These are phyloP conservation scores for Entomortierella chlamydospora DNA, from an alignment of 192 early-diverging fungal genomes.

Conservation along the genomic window DNA sequence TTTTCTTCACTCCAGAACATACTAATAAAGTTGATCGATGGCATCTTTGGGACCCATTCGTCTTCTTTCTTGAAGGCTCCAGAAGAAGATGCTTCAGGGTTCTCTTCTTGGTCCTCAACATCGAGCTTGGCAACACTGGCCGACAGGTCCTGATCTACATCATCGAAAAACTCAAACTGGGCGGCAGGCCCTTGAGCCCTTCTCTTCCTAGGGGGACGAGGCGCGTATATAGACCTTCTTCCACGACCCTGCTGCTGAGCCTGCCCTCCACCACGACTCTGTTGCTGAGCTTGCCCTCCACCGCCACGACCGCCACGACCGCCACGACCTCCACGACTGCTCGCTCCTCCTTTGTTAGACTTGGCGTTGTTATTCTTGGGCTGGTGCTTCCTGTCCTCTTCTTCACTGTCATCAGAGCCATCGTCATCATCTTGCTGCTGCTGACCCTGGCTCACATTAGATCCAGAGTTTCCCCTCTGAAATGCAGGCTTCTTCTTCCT, in stretches of 20 bases:
- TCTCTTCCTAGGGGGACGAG: slow-evolving; percentile 26
- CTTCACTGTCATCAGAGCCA: slow-evolving; percentile 12
- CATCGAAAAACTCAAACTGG: slow-evolving; percentile 44
- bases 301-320: slow-evolving; percentile 4
- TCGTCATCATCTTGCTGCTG: slow-evolving; percentile 18
- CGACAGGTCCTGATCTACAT: background rate
- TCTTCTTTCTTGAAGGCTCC: background rate
- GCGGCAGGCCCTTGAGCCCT: slow-evolving; percentile 24
- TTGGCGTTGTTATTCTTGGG: slow-evolving; percentile 3
- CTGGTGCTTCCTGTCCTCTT: slow-evolving; percentile 4
- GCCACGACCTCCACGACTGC: slow-evolving; percentile 21
- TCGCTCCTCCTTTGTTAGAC: background rate
- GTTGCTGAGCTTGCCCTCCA: background rate
- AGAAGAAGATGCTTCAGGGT: background rate
- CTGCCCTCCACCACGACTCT: slow-evolving; percentile 8
- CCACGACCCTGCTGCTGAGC: background rate
- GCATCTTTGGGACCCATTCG: slow-evolving; percentile 34
- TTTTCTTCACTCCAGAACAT: slow-evolving; percentile 45
- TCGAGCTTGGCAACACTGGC: slow-evolving; percentile 13
- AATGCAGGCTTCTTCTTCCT: slow-evolving; percentile 13
- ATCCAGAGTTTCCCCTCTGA: background rate
- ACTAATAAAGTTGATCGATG: slow-evolving; percentile 46
- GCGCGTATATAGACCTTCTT: slow-evolving; percentile 6
- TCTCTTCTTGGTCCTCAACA: slow-evolving; percentile 6
- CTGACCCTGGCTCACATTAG: background rate